Conservation (phyloP, 2,329 filamentous ascomycete species). For the Fusarium albidum region DNA sequence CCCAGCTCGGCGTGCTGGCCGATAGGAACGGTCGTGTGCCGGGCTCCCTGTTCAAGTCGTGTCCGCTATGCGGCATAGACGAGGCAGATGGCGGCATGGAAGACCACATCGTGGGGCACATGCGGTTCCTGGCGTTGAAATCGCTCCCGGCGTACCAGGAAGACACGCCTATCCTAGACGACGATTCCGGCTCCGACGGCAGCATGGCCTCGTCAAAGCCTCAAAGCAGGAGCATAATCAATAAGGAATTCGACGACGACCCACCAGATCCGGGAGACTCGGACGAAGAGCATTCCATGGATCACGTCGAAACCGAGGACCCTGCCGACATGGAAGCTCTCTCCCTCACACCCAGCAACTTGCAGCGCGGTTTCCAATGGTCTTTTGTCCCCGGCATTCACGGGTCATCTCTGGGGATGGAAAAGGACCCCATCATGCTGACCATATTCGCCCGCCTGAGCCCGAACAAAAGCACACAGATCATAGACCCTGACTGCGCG, state of each 20-base stretch:
- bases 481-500: too few relatives aligned
- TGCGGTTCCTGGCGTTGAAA: conserved; percentile 17
- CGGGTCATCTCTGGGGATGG: too few relatives aligned
- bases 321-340: too few relatives aligned
- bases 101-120: conserved; percentile 13
- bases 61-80: conserved; percentile 2
- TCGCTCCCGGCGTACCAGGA: conserved; percentile 13
- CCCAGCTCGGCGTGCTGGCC: conserved; percentile 8
- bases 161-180: not conserved
- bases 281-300: too few relatives aligned
- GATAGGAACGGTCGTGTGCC: conserved; percentile 1
- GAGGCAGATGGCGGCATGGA: not conserved
- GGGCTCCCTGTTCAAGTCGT: conserved; percentile 1
- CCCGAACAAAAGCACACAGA: too few relatives aligned
- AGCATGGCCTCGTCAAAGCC: not conserved
- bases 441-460: too few relatives aligned
- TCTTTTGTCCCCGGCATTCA: too few relatives aligned
- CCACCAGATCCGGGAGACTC: too few relatives aligned
- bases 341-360: too few relatives aligned
- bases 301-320: too few relatives aligned
- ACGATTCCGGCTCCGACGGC: not conserved
- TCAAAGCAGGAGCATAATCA: not conserved
- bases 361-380: too few relatives aligned
- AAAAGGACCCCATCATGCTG: too few relatives aligned
- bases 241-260: not conserved